These are phyloP conservation scores for Candolleomyces aberdarensis DNA, from an alignment of 768 basidiomycete genomes.

Conservation along the genomic window DNA sequence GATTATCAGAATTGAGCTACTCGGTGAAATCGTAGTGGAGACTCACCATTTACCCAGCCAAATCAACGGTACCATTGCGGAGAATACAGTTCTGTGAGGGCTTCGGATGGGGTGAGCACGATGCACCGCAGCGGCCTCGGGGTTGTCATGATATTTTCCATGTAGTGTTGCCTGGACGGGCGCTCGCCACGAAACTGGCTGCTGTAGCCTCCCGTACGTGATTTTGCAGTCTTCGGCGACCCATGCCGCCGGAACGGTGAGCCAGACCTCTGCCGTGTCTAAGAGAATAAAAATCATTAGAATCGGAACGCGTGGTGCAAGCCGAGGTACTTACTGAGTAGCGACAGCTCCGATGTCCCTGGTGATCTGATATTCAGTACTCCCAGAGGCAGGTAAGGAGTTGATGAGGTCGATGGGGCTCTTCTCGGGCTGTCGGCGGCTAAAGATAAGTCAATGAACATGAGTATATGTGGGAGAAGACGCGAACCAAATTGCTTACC, in stretches of 20 bases:
- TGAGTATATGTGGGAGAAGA: background rate
- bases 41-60: constrained; percentile 56
- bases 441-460: background rate
- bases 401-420: constrained; percentile 74
- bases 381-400: constrained; percentile 79
- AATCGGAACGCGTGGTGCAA: background rate
- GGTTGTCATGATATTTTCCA: constrained; percentile 64
- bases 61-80: constrained; percentile 78
- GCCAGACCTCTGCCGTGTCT: constrained; percentile 85
- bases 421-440: constrained; percentile 72
- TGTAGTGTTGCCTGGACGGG: constrained; percentile 17
- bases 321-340: constrained; percentile 60
- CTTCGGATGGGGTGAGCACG: constrained; percentile 72
- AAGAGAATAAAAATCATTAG: background rate
- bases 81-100: constrained; percentile 86
- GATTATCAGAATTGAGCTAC: no score
- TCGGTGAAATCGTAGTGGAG: background rate
- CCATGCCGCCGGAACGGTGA: constrained; percentile 91
- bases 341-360: constrained; percentile 83
- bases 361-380: constrained; percentile 84
- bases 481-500: constrained; percentile 37
- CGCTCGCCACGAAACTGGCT: constrained; percentile 75
- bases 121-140: constrained; percentile 87
- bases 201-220: constrained; percentile 82
- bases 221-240: constrained; percentile 81